Evolutionary conservation across 148 eudicot species (phyloP), one percentile per base, ranked within the genome.

Genomic region (Selenicereus undatus): DNA sequence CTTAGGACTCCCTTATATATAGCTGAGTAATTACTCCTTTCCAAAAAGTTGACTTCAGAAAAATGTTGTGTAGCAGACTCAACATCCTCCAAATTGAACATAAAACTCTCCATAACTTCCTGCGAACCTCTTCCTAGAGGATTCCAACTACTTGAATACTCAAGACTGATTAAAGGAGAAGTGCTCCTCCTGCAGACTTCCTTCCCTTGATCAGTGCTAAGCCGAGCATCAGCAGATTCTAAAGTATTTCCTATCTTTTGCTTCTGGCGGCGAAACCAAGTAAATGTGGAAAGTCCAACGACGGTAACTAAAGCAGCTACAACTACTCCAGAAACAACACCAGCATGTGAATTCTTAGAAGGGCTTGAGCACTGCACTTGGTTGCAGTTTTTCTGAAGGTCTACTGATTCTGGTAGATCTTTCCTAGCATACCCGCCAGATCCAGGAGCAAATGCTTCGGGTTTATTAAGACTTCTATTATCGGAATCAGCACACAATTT

Each of bases 81-180:
- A 1, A 94, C 90, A 73, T 94, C 98, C 75, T 94, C 97, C 76
- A 94, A 78, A 80, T 89, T 94, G 87, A 82, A 90, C 91, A 89
- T 88, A 81, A 86, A 92, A 84, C 87, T 92, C 79, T 91, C 93
- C 4, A 90, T 82, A 71, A 91, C 83, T 78, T 94, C 98, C 70
- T 85, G 92, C 8, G 91, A 89, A 73, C 93, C 89, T 81, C 90
- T 90, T 16, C 90, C 93, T 48, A 92, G 74, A n/a, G 95, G 95
- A 77, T 94, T 97, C 98, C 98, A 94, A 5, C 95, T 89, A 73
- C 81, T 88, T 64, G 98, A 92, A 82, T 92, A 94, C 79, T 94
- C 98, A 0, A 94, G 89, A 74, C 90, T 90, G 29, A 91, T 91
- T 70, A 94, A 93, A 54, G 98, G 93, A 78, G 95, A 91, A 27